These are phyloP conservation scores for Eragrostis tef DNA, from an alignment of 202 grass and related monocot species.

Conservation along the genomic window DNA sequence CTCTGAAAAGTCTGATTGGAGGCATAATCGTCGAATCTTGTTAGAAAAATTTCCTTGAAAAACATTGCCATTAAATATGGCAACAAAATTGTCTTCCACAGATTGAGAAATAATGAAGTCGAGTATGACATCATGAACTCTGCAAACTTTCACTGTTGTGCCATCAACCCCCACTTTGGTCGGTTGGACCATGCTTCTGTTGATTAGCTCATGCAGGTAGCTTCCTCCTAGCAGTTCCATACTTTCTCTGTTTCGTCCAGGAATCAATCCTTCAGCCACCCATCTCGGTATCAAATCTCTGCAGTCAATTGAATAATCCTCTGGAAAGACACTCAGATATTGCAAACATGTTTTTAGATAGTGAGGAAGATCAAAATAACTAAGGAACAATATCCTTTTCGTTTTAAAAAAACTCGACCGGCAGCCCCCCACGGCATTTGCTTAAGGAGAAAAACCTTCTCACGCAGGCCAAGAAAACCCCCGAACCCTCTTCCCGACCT, in stretches of 20 bases:
- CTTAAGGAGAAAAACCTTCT: too few species aligned
- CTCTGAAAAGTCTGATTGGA: too few species aligned
- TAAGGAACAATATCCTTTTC: background rate
- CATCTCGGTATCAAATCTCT: slow-evolving; percentile 6
- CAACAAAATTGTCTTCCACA: too few species aligned
- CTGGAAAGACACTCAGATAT: background rate
- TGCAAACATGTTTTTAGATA: background rate
- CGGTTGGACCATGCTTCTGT: slow-evolving; percentile 35
- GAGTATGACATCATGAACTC: background rate
- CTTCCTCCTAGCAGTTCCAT: slow-evolving; percentile 13
- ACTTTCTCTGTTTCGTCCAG: background rate
- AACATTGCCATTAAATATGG: too few species aligned
- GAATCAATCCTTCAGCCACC: slow-evolving; percentile 34
- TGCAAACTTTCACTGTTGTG: background rate
- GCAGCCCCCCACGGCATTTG: too few species aligned
- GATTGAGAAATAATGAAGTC: too few species aligned
- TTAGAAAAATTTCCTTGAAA: too few species aligned
- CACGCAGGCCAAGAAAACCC: too few species aligned
- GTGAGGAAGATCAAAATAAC: background rate
- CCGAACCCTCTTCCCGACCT: too few species aligned
- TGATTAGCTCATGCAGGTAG: slow-evolving; percentile 27
- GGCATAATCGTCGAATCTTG: too few species aligned
- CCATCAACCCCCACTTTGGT: background rate
- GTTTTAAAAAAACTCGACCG: too few species aligned
- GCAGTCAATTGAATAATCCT: background rate